phyloP scores from a whole-genome alignment of 352 stramenopile genomes.

The Globisporangium paddicum region DNA sequence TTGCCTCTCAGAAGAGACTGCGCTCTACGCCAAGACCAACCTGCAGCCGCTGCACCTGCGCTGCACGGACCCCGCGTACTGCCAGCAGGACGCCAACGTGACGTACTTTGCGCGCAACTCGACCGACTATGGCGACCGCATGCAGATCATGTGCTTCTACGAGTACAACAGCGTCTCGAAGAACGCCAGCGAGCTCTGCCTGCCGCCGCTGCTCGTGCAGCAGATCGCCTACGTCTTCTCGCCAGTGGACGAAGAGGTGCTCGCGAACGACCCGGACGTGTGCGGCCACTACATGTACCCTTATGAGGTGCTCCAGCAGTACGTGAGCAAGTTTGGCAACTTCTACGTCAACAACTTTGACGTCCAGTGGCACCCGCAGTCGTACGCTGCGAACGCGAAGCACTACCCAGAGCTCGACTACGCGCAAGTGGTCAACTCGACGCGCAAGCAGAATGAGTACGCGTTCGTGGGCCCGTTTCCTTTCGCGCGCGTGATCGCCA shows the following conservation, averaged over 20 bases:
- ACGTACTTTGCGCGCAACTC: slow-evolving; percentile 65
- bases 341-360: slow-evolving; percentile 77
- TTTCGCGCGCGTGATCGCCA: slow-evolving; percentile 53
- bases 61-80: slow-evolving; percentile 46
- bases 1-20: slow-evolving; percentile 48
- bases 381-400: slow-evolving; percentile 47
- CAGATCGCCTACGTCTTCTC: slow-evolving; percentile 55
- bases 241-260: slow-evolving; percentile 43
- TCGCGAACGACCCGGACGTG: slow-evolving; percentile 56
- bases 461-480: slow-evolving; percentile 63
- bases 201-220: slow-evolving; percentile 53
- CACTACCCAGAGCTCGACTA: slow-evolving; percentile 56
- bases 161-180: slow-evolving; percentile 47
- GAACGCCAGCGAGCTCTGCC: slow-evolving; percentile 50
- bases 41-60: slow-evolving; percentile 55
- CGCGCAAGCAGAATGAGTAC: slow-evolving; percentile 60
- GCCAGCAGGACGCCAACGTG: slow-evolving; percentile 25
- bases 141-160: slow-evolving; percentile 68
- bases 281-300: slow-evolving; percentile 77
- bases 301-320: slow-evolving; percentile 59
- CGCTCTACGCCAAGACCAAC: slow-evolving; percentile 54
- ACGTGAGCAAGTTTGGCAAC: slow-evolving; percentile 48
- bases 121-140: slow-evolving; percentile 55
- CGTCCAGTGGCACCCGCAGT: slow-evolving; percentile 62
- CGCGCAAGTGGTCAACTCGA: slow-evolving; percentile 49